phyloP scores from a whole-genome alignment of 768 basidiomycete species.

The Piloderma croceum region DNA sequence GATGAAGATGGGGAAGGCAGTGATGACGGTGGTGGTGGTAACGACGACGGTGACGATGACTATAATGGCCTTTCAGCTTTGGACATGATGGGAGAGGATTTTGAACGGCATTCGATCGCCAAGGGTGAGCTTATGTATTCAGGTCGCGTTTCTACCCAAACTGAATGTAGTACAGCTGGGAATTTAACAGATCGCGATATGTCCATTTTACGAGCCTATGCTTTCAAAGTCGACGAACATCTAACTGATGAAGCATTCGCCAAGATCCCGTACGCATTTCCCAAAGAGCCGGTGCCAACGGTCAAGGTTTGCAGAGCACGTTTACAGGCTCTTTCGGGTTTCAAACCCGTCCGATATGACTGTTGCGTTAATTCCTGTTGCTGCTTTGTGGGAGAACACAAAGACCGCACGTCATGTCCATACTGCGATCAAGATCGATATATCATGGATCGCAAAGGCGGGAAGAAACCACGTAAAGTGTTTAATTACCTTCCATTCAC shows the following conservation, averaged over 20 bases:
- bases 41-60: not conserved
- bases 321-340: slow-evolving; percentile 25
- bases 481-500: slow-evolving; percentile 37
- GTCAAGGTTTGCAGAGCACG: slow-evolving; percentile 17
- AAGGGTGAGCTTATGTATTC: slow-evolving; percentile 11
- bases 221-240: slow-evolving; percentile 24
- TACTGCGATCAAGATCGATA: slow-evolving; percentile 28
- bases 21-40: slow-evolving; percentile 5
- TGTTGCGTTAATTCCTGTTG: slow-evolving; percentile 28
- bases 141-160: not conserved
- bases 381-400: slow-evolving; percentile 25
- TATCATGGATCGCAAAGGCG: slow-evolving; percentile 11
- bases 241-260: slow-evolving; percentile 22
- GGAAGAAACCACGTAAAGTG: slow-evolving; percentile 15
- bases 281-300: slow-evolving; percentile 9
- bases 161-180: slow-evolving; percentile 8
- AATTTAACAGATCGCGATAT: slow-evolving; percentile 22
- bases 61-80: slow-evolving; percentile 8
- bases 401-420: slow-evolving; percentile 26
- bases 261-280: slow-evolving; percentile 21
- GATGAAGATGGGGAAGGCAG: slow-evolving; percentile 6
- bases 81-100: slow-evolving; percentile 14
- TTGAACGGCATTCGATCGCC: slow-evolving; percentile 12
- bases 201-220: slow-evolving; percentile 22
- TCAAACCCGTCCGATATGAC: slow-evolving; percentile 26